These are phyloP conservation scores for Candida maesae DNA, from an alignment of 805 yeast species.

Conservation along the genomic window DNA sequence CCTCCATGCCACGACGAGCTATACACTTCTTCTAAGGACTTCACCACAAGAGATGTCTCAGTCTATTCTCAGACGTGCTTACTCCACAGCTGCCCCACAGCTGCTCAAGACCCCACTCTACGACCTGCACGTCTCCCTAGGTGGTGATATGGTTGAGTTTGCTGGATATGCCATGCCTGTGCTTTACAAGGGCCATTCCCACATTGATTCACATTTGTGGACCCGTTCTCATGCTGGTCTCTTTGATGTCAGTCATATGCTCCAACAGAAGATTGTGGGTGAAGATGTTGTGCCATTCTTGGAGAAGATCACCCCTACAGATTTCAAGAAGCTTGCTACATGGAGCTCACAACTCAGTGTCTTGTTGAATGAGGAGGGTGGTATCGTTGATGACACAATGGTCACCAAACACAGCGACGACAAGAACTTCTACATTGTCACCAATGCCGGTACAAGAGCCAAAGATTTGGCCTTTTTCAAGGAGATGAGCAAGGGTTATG, in stretches of 20 bases:
- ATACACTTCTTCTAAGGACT: background rate
- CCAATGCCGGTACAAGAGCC: slow-evolving; percentile 92
- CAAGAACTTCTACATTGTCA: slow-evolving; percentile 73
- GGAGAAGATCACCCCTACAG: slow-evolving; percentile 86
- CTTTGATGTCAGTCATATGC: slow-evolving; percentile 97
- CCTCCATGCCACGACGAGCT: background rate
- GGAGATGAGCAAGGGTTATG: slow-evolving; percentile 39
- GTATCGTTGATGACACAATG: slow-evolving; percentile 89
- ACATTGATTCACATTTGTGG: slow-evolving; percentile 93
- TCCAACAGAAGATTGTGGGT: slow-evolving; percentile 81
- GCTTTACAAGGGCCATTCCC: slow-evolving; percentile 76
- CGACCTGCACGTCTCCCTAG: slow-evolving; percentile 70
- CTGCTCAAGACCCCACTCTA: slow-evolving; percentile 66
- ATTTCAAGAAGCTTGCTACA: slow-evolving; percentile 51
- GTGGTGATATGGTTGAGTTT: slow-evolving; percentile 91
- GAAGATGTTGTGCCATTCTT: slow-evolving; percentile 61
- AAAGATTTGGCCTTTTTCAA: slow-evolving; percentile 69
- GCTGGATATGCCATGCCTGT: slow-evolving; percentile 98
- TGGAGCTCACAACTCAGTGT: slow-evolving; percentile 75
- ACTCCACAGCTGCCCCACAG: slow-evolving; percentile 24
- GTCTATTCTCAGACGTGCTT: slow-evolving; percentile 22
- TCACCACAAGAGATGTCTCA: background rate
- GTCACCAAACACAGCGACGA: slow-evolving; percentile 75
- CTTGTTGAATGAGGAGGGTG: slow-evolving; percentile 69
- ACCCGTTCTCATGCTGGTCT: slow-evolving; percentile 83